phyloP scores from a whole-genome alignment of 208 protist genomes.

The Leishmania amazonensis region DNA sequence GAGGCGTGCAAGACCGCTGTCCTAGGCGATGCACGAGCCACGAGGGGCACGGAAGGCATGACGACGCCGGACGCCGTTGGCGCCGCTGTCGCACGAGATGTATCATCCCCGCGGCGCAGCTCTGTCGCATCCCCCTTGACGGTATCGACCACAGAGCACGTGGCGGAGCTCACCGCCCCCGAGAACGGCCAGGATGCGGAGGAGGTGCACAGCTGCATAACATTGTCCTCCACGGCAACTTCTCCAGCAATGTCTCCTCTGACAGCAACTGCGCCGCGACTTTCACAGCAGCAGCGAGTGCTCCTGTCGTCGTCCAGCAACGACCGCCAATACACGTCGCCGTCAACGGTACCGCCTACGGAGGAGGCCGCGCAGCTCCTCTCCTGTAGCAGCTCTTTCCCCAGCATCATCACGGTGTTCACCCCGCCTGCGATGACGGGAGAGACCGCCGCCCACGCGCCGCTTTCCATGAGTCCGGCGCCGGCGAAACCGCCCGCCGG shows the following conservation, averaged over 20 bases:
- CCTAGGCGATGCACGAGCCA: background rate
- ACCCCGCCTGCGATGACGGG: background rate
- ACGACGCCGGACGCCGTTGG: background rate
- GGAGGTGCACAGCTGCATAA: slow-evolving; percentile 29
- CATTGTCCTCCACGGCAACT: slow-evolving; percentile 21
- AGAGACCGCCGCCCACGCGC: background rate
- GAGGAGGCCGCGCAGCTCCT: background rate
- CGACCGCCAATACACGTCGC: background rate
- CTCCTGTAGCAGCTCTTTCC: background rate
- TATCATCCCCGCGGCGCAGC: background rate
- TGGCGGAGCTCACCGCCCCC: background rate
- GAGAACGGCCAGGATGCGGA: slow-evolving; percentile 11
- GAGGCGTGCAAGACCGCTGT: background rate
- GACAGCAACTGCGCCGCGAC: background rate
- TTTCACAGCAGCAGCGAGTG: background rate
- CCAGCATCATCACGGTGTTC: background rate
- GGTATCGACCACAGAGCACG: background rate
- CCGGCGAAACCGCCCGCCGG: slow-evolving; percentile 1
- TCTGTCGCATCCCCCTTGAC: background rate
- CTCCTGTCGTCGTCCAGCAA: slow-evolving; percentile 2
- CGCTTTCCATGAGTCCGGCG: background rate
- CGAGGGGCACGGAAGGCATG: background rate
- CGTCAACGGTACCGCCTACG: background rate
- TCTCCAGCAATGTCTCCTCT: background rate
- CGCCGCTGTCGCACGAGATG: background rate